Evolutionary conservation across 306 rosid species (phyloP).

Genomic region (Casuarina cunninghamiana): DNA sequence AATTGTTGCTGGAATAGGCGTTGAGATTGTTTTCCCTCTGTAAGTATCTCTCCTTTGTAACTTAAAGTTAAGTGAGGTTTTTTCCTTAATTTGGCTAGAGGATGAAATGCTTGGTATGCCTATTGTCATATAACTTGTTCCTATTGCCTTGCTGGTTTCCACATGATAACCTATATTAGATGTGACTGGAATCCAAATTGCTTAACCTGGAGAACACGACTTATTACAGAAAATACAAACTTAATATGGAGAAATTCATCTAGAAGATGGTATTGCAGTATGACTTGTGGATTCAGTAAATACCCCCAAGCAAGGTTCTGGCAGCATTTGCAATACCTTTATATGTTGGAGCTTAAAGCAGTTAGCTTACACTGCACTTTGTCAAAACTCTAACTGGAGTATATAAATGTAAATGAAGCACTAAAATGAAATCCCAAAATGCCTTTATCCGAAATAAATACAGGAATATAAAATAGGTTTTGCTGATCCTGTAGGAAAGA

Average conservation of each 20-base stretch:
- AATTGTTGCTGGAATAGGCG: slow-evolving; percentile 90
- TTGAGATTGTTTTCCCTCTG: slow-evolving; percentile 94
- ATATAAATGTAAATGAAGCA: not conserved
- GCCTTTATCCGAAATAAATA: not conserved
- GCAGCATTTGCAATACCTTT: not conserved
- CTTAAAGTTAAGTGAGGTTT: not conserved
- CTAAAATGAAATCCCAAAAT: not conserved
- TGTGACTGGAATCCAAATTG: slow-evolving; percentile 4
- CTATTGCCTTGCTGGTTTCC: slow-evolving; percentile 6
- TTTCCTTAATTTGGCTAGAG: slow-evolving; percentile 9
- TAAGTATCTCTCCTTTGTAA: slow-evolving; percentile 40
- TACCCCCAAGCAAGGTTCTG: slow-evolving; percentile 1
- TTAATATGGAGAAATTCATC: not conserved
- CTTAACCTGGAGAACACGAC: not conserved
- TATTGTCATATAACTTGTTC: not conserved
- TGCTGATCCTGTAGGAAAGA: not conserved
- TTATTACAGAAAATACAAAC: not conserved
- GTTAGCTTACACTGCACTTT: not conserved
- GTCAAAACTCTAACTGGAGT: not conserved
- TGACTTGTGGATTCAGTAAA: not conserved
- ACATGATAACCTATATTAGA: not conserved
- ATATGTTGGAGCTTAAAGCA: not conserved
- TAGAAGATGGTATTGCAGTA: too few relatives aligned
- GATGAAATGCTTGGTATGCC: not conserved
- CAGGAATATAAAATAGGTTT: not conserved